Conservation (phyloP, 2,329 filamentous ascomycete species). For the Fusarium robinianum region DNA sequence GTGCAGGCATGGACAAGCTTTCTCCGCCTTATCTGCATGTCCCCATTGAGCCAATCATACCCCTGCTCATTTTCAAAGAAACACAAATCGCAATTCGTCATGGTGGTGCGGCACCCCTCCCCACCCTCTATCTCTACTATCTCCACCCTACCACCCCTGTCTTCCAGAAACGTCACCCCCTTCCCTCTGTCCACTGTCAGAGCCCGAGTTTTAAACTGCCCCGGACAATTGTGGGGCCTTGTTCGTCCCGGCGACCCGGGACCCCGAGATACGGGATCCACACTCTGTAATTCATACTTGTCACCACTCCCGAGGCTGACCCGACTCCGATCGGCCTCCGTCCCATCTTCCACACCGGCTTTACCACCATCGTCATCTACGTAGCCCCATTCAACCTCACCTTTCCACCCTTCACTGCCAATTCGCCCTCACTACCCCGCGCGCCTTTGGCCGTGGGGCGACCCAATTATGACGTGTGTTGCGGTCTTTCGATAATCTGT, state of each 20-base stretch:
- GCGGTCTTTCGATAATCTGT: background rate
- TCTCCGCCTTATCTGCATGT: conserved; percentile 28
- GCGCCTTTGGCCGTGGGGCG: conserved; percentile 3
- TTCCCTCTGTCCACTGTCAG: conserved; percentile 1
- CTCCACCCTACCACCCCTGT: conserved; percentile 22
- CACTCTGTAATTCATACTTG: conserved; percentile 34
- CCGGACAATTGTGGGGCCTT: conserved; percentile 25
- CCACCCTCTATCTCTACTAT: conserved; percentile 22
- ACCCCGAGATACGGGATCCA: conserved; percentile 33
- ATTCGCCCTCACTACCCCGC: conserved; percentile 6
- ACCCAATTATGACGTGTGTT: no score
- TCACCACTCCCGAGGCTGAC: conserved; percentile 31
- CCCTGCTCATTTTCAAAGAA: conserved; percentile 8
- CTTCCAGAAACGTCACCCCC: conserved; percentile 32
- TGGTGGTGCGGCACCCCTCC: conserved; percentile 8
- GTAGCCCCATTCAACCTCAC: no score
- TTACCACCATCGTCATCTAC: no score
- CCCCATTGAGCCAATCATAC: conserved; percentile 26
- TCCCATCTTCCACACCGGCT: no score
- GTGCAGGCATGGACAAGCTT: conserved; percentile 19
- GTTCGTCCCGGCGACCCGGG: conserved; percentile 33
- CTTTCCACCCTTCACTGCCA: no score
- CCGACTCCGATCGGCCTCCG: conserved; percentile 13
- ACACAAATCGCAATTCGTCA: conserved; percentile 36
- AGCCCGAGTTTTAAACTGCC: no score